Evolutionary conservation across 176 grass and related monocot species (phyloP).

Genomic region (Urochloa ruziziensis): DNA sequence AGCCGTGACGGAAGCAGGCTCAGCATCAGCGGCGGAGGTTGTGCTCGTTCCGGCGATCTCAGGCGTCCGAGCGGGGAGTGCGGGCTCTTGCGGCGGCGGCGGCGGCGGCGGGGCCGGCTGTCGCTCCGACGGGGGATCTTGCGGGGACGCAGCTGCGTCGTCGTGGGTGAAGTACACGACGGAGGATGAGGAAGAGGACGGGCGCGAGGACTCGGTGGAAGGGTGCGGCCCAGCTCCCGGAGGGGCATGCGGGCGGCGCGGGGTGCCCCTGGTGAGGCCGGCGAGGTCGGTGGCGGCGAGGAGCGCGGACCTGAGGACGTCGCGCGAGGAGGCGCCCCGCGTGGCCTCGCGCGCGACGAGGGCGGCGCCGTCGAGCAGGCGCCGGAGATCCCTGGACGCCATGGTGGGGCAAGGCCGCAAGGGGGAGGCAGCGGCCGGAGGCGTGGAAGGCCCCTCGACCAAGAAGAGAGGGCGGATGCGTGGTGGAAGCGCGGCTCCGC

Average conservation of each 20-base stretch:
- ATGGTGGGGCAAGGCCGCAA: conserved; percentile 2
- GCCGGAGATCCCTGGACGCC: conserved; percentile 61
- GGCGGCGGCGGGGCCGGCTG: background rate
- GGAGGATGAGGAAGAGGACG: conserved; percentile 31
- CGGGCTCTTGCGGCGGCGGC: conserved; percentile 7
- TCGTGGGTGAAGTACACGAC: conserved; percentile 64
- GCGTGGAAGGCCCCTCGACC: conserved; percentile 39
- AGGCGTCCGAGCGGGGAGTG: background rate
- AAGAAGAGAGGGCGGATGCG: background rate
- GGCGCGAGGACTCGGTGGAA: conserved; percentile 1
- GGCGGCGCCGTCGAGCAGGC: conserved; percentile 50
- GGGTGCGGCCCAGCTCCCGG: background rate
- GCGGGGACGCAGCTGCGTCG: background rate
- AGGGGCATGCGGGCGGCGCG: conserved; percentile 30
- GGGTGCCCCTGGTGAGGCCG: conserved; percentile 67
- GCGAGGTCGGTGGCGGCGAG: conserved; percentile 69
- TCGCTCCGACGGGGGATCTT: conserved; percentile 26
- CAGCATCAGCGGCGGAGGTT: background rate
- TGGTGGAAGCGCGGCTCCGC: background rate
- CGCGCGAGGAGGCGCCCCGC: conserved; percentile 16
- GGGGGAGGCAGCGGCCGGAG: background rate
- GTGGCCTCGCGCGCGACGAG: conserved; percentile 66
- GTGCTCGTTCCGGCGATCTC: conserved; percentile 2
- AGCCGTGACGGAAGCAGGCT: background rate
- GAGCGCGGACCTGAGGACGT: conserved; percentile 55